These are phyloP conservation scores for Alternaria alternata DNA, from an alignment of 2,329 filamentous ascomycete genomes.

Conservation along the genomic window DNA sequence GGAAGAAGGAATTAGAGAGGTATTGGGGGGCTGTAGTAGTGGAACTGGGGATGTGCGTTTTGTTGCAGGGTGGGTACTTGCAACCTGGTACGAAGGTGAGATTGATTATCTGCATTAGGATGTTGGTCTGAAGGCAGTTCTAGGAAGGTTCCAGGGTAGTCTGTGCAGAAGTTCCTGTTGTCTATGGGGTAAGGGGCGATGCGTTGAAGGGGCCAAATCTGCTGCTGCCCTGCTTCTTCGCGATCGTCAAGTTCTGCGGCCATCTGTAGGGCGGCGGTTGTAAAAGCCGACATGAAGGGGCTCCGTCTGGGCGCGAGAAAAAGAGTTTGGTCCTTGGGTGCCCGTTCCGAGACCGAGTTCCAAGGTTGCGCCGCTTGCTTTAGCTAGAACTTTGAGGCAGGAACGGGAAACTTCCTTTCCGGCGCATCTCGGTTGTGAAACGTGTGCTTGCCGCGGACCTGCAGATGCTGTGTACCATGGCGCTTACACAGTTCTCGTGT, in stretches of 20 bases:
- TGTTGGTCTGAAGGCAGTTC: not conserved
- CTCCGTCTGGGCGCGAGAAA: not conserved
- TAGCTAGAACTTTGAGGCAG: not conserved
- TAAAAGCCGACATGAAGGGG: not conserved
- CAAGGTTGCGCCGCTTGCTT: not conserved
- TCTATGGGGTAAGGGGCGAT: not conserved
- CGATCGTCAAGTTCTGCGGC: not conserved
- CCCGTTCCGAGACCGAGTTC: not conserved
- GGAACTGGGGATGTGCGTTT: not conserved
- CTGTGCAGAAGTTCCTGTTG: not conserved
- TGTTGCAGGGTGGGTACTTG: conserved; percentile 3
- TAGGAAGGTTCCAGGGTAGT: not conserved
- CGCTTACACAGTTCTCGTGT: not conserved
- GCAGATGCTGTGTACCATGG: not conserved
- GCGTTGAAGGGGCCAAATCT: not conserved
- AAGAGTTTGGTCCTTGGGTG: not conserved
- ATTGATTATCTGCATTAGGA: not conserved
- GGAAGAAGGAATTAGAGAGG: conserved; percentile 5
- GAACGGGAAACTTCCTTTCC: not conserved
- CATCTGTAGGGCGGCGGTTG: not conserved
- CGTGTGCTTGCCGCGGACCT: not conserved
- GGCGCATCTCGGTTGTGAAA: not conserved
- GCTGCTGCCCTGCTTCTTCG: not conserved
- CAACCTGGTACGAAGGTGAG: not conserved
- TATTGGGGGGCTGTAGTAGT: not conserved